phyloP scores from a whole-genome alignment of 257 asterid genomes.

The Pogostemon cablin region DNA sequence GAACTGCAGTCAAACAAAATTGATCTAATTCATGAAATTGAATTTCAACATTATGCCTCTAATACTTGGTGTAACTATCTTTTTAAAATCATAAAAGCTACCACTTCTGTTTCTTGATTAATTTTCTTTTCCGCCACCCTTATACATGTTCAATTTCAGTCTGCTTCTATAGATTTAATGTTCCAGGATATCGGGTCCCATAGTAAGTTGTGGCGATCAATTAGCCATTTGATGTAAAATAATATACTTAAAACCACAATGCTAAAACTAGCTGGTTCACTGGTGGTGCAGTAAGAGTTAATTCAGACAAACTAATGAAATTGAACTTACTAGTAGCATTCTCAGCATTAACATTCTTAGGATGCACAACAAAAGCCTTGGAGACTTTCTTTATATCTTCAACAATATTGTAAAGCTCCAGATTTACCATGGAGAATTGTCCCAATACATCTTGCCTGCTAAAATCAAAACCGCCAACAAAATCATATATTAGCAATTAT shows the following conservation, averaged over 20 bases:
- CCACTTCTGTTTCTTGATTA: not conserved
- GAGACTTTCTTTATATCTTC: slow-evolving; percentile 94
- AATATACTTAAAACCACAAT: no score
- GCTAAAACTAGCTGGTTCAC: not conserved
- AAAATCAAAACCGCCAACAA: slow-evolving; percentile 24
- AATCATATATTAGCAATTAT: not conserved
- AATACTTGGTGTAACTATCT: not conserved
- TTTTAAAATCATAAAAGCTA: not conserved
- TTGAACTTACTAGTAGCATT: slow-evolving; percentile 71
- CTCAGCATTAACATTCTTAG: slow-evolving; percentile 93
- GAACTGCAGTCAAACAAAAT: slow-evolving; percentile 54
- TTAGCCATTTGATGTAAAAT: no score
- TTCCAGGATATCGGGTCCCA: no score
- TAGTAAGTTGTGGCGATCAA: no score
- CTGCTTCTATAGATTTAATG: no score
- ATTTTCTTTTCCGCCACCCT: no score
- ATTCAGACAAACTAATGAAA: not conserved
- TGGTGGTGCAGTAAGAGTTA: not conserved
- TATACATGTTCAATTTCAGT: no score
- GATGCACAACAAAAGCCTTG: slow-evolving; percentile 95
- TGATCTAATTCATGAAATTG: slow-evolving; percentile 19
- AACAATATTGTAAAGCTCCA: slow-evolving; percentile 90
- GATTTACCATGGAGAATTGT: slow-evolving; percentile 96
- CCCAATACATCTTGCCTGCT: slow-evolving; percentile 87
- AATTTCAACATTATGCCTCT: slow-evolving; percentile 26